Evolutionary conservation across 1,284 basidiomycete species (phyloP).

Genomic region (Naganishia cerealis): DNA sequence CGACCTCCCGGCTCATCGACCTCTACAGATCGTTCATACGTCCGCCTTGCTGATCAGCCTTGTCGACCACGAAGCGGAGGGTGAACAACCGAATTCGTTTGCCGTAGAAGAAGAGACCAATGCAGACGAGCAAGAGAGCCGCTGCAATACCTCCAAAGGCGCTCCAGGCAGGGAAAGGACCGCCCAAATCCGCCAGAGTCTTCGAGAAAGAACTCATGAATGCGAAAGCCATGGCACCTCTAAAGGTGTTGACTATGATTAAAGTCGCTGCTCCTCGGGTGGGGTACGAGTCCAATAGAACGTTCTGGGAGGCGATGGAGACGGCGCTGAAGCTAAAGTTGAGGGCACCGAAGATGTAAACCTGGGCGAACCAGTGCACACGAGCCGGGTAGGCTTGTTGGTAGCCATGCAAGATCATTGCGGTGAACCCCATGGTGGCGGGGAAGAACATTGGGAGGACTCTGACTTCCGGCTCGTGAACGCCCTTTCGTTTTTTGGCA

Average conservation of each 20-base stretch:
- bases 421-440: constrained; percentile 14
- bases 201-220: constrained; percentile 8
- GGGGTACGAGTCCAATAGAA: constrained; percentile 9
- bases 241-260: constrained; percentile 17
- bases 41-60: not conserved
- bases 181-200: not conserved
- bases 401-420: constrained; percentile 11
- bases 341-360: constrained; percentile 16
- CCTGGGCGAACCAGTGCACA: constrained; percentile 16
- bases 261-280: constrained; percentile 12
- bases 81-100: constrained; percentile 17
- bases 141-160: constrained; percentile 6
- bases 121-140: constrained; percentile 6
- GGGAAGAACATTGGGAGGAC: constrained; percentile 9
- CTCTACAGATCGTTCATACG: not conserved
- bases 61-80: constrained; percentile 14
- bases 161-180: constrained; percentile 16
- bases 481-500: constrained; percentile 16
- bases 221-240: constrained; percentile 9
- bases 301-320: constrained; percentile 15
- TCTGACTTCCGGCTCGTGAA: constrained; percentile 17
- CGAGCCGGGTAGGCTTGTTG: constrained; percentile 6
- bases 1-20: not conserved
- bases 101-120: constrained; percentile 16
- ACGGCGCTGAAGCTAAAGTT: constrained; percentile 11